phyloP scores from a whole-genome alignment of 2,329 filamentous ascomycete genomes.

The Hymenoscyphus fraxineus region DNA sequence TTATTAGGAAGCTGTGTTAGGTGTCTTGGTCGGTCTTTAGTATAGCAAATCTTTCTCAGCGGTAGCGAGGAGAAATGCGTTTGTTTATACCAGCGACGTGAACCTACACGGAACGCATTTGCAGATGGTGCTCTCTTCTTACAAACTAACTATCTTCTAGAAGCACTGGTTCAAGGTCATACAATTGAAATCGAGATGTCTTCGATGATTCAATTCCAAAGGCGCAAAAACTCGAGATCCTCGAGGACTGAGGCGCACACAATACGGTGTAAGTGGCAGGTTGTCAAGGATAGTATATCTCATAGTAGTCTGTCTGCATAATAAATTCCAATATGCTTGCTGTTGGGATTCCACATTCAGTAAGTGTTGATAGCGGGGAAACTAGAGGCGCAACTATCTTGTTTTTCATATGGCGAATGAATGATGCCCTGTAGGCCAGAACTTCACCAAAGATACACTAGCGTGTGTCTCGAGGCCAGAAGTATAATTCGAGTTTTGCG shows the following conservation, averaged over 20 bases:
- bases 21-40: no score
- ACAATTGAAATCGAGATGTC: not conserved
- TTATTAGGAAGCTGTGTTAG: no score
- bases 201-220: not conserved
- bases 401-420: not conserved
- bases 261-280: not conserved
- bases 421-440: not conserved
- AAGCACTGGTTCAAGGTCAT: not conserved
- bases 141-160: not conserved
- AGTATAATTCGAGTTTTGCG: no score
- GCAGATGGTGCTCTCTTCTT: not conserved
- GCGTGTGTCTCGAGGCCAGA: no score
- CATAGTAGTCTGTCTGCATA: not conserved
- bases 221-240: not conserved
- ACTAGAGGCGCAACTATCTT: not conserved
- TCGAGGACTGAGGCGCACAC: not conserved
- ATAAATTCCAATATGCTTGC: no score
- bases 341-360: not conserved
- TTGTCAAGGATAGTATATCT: not conserved
- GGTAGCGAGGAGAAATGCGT: not conserved
- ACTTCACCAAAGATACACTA: not conserved
- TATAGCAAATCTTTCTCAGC: no score
- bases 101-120: not conserved
- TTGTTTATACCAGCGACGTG: not conserved
- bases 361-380: not conserved